Base-by-base conservation (phyloP, 31 red algal species). In the Odonthalia washingtoniensis region DNA sequence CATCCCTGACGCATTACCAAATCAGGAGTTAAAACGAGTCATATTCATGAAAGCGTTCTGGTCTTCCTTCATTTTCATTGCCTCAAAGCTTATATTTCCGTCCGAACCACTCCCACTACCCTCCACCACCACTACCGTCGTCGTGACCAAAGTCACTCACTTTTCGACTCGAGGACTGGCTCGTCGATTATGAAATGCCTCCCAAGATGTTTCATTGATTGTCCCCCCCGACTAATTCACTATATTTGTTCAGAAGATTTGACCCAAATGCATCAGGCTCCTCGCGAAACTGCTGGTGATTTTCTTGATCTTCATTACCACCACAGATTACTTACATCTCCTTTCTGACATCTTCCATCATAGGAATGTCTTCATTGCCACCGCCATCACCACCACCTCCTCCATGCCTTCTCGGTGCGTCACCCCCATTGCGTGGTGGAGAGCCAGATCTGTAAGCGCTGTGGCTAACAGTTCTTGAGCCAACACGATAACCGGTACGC, bases 391-490 rank as follows among this genome's bases (percentile, higher is more conserved):
- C 49, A 57, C 12, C 9, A 21, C 49, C 21, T 57, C 21, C 49
- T 9, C 21, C 49, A 57, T 57, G 49, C 21, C 49, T 9, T 57
- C 49, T 57, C 12, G 12, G 9, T 14, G 9, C 49, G 9, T 21
- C 49, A 14, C n/a, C 49, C 49, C 49, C 49, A 21, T 57, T 9
- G 49, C 49, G 49, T 9, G 21, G 49, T 57, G 12, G 49, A 57
- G 84, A 87, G 21, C 43, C 84, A 14, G 41, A 14, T 65, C 84
- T 3, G 24, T 70, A 87, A 31, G 31, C 53, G 2, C 37, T 21
- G 2, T 72, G 72, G 2, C 72, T 85, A 26, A 46, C 89, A 6
- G 70, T 45, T 18, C 92, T 69, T 9, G 92, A 94, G 16, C 44
- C 64, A 4, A 81, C 61, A 57, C 86, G 74, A 26, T 78, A 89